Conservation (phyloP, 73 alveolate genomes). For the Loxodes magnus region DNA sequence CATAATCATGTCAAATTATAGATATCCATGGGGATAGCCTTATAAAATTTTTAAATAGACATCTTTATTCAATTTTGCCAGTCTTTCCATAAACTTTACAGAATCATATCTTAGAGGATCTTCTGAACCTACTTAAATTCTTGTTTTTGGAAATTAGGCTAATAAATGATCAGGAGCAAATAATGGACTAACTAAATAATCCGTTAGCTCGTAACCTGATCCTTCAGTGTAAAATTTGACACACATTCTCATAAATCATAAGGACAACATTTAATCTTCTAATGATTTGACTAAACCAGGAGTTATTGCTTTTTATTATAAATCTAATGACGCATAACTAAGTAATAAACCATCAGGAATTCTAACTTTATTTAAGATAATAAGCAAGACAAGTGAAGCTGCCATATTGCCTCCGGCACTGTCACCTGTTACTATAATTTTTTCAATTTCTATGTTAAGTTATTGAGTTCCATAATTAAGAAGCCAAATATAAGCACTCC, state of each 20-base stretch:
- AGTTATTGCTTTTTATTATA: conserved; percentile 42
- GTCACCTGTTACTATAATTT: conserved; percentile 85
- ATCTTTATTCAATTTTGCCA: background rate
- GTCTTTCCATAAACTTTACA: conserved; percentile 18
- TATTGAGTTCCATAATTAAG: conserved; percentile 47
- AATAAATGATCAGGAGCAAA: conserved; percentile 36
- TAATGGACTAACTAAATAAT: conserved; percentile 57
- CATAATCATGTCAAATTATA: too few species aligned
- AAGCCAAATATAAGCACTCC: conserved; percentile 85
- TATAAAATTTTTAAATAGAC: conserved; percentile 7
- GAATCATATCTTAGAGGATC: conserved; percentile 64
- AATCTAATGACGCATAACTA: conserved; percentile 84
- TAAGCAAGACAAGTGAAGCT: conserved; percentile 9
- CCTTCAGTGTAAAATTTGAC: conserved; percentile 56
- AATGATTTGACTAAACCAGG: conserved; percentile 69
- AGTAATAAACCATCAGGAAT: conserved; percentile 84
- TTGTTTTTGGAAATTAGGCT: conserved; percentile 52
- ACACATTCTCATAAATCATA: conserved; percentile 69
- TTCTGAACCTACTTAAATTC: conserved; percentile 47
- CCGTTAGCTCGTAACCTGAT: conserved; percentile 26
- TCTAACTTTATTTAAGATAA: conserved; percentile 48
- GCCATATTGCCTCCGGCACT: conserved; percentile 96
- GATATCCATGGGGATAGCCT: conserved; percentile 30
- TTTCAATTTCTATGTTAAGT: conserved; percentile 55
- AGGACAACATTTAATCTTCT: conserved; percentile 78